These are phyloP conservation scores for Canariomyces notabilis DNA, from an alignment of 2,329 filamentous ascomycete species.

Conservation along the genomic window DNA sequence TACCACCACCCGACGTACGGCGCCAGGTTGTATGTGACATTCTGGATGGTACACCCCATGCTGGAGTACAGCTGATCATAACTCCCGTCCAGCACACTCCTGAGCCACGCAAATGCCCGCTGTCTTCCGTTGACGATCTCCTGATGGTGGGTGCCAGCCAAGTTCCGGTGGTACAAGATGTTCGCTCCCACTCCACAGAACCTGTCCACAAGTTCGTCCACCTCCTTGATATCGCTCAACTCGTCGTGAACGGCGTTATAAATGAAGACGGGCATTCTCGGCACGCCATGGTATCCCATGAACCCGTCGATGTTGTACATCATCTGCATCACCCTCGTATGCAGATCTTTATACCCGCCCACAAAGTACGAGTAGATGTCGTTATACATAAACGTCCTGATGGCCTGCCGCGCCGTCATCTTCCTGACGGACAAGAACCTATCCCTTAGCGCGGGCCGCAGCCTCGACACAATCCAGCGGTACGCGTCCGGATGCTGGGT, in stretches of 20 bases:
- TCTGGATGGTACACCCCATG: constrained; percentile 19
- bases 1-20: constrained; percentile 8
- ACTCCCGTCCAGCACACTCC: constrained; percentile 17
- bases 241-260: constrained; percentile 45
- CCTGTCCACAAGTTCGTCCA: constrained; percentile 34
- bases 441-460: constrained; percentile 32
- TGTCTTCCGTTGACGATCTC: constrained; percentile 26
- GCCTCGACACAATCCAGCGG: constrained; percentile 24
- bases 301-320: constrained; percentile 30
- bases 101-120: constrained; percentile 24
- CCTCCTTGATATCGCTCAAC: constrained; percentile 37
- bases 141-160: constrained; percentile 36
- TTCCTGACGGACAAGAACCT: constrained; percentile 29
- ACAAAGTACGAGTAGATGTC: constrained; percentile 40
- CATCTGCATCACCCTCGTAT: constrained; percentile 21
- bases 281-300: constrained; percentile 36
- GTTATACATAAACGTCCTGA: constrained; percentile 28
- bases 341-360: constrained; percentile 28
- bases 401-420: constrained; percentile 27
- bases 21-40: constrained; percentile 16
- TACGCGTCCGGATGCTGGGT: constrained; percentile 31
- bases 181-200: constrained; percentile 39
- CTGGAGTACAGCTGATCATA: constrained; percentile 11
- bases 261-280: constrained; percentile 40
- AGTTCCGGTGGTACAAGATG: constrained; percentile 42